These are phyloP conservation scores for Leccinum broughii DNA, from an alignment of 768 basidiomycete genomes.

Conservation along the genomic window DNA sequence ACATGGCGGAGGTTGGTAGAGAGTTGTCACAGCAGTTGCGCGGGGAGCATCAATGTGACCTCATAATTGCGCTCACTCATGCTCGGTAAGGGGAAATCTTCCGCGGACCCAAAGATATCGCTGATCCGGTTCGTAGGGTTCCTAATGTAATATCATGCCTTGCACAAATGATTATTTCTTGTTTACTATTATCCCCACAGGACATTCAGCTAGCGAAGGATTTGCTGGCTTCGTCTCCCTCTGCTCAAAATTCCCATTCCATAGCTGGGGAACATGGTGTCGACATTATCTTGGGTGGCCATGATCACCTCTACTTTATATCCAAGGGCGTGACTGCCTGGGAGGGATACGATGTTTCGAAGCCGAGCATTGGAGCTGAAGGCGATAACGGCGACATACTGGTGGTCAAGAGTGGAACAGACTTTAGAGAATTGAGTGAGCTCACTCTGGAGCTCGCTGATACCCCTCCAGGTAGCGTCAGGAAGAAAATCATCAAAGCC, in stretches of 20 bases:
- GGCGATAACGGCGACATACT: slow-evolving; percentile 70
- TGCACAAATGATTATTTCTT: not conserved
- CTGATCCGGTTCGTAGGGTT: slow-evolving; percentile 23
- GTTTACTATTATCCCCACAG: slow-evolving; percentile 38
- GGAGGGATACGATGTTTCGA: slow-evolving; percentile 59
- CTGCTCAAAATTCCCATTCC: slow-evolving; percentile 43
- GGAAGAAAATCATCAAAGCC: slow-evolving; percentile 61
- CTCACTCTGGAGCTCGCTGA: slow-evolving; percentile 61
- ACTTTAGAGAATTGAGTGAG: slow-evolving; percentile 86
- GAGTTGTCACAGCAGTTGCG: slow-evolving; percentile 76
- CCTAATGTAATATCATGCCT: slow-evolving; percentile 28
- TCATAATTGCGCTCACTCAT: slow-evolving; percentile 87
- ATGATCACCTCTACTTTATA: slow-evolving; percentile 83
- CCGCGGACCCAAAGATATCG: not conserved
- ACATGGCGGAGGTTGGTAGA: slow-evolving; percentile 73
- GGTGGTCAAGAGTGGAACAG: slow-evolving; percentile 83
- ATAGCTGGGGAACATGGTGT: slow-evolving; percentile 67
- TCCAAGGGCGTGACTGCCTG: slow-evolving; percentile 65
- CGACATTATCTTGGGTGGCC: slow-evolving; percentile 84
- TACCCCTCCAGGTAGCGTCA: slow-evolving; percentile 60
- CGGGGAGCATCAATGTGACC: slow-evolving; percentile 69
- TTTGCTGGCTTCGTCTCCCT: slow-evolving; percentile 59
- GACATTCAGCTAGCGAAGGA: slow-evolving; percentile 71
- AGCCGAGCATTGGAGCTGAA: slow-evolving; percentile 64
- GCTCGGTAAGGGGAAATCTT: slow-evolving; percentile 49